Evolutionary conservation across 257 asterid genomes (phyloP), one percentile per base, ranked within the genome.

Genomic region (Gardenia jasminoides): DNA sequence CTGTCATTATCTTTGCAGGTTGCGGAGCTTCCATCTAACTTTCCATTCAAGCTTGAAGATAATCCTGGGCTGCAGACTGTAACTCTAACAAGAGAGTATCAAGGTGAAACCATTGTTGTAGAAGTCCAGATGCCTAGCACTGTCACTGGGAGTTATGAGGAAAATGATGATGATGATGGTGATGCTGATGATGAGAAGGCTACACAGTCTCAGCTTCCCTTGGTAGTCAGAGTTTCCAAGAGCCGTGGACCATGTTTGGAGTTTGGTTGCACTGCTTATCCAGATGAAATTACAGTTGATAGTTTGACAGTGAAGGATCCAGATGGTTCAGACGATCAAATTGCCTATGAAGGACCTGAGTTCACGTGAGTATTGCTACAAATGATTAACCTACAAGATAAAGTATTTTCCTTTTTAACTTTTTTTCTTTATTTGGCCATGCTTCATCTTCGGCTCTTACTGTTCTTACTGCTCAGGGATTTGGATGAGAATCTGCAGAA

Each of bases 401-500:
- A 75, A 13, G 24, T 26, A 62, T 31, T 43, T 39, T 16, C n/a
- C 4, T 30, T 15, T 16, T n/a, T n/a, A n/a, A n/a, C n/a, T n/a
- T n/a, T 44, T 19, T 44, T 16, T 59, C 0, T 44, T 16, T 10
- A n/a, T 12, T 20, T 20, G 28, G 15, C n/a, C 56, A 22, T 9
- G 47, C 20, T 10, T 69, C 50, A 46, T 78, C n/a, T 73, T 74
- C 7, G 39, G 72, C 44, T 26, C 65, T 41, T 31, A 59, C 59
- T 9, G 11, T 12, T 70, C 33, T 54, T 39, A 22, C 56, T 58
- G 46, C 54, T 61, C 82, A 92, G 97, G 83, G 97, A 93, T 78
- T 89, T 96, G 94, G 99, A 96, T 65, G 97, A 96, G 85, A 93
- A 92, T 82, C 83, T 96, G 88, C 98, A 93, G 91, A 90, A 92